Conservation (phyloP, 805 yeast species). For the Saturnispora bothae region DNA sequence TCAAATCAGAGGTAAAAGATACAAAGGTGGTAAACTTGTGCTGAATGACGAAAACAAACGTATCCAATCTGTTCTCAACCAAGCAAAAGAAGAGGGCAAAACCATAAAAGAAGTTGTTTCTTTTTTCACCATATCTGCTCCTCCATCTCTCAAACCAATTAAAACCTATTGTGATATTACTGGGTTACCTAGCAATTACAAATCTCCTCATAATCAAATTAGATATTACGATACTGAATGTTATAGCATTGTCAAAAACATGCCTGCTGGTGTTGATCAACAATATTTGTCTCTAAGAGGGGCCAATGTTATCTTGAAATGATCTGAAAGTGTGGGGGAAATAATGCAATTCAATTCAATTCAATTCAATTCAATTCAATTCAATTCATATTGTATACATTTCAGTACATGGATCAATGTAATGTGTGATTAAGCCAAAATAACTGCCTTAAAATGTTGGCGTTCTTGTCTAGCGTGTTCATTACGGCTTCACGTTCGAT, state of each 20-base stretch:
- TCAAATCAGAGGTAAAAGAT: constrained; percentile 46
- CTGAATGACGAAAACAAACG: constrained; percentile 71
- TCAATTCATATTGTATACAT: no score
- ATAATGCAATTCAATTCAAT: no score
- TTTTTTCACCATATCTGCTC: constrained; percentile 64
- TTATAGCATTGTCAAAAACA: constrained; percentile 60
- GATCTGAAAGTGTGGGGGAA: no score
- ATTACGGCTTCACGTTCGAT: no score
- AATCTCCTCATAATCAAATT: constrained; percentile 61
- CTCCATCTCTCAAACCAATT: constrained; percentile 74
- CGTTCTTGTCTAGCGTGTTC: no score
- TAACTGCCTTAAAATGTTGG: no score
- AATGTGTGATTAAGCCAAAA: no score
- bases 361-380: no score
- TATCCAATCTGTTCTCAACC: constrained; percentile 31
- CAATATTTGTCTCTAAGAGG: constrained; percentile 80
- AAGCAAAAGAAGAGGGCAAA: constrained; percentile 9
- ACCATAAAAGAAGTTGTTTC: constrained; percentile 42
- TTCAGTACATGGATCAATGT: constrained; percentile 8
- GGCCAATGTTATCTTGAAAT: constrained; percentile 74
- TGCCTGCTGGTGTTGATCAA: constrained; percentile 90
- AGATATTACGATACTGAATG: constrained; percentile 79
- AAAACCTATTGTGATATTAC: constrained; percentile 90
- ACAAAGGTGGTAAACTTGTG: constrained; percentile 65
- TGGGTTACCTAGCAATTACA: constrained; percentile 72